These are phyloP conservation scores for Polytrichum commune DNA, from an alignment of 225 moss, liverwort and hornwort genomes.

Conservation along the genomic window DNA sequence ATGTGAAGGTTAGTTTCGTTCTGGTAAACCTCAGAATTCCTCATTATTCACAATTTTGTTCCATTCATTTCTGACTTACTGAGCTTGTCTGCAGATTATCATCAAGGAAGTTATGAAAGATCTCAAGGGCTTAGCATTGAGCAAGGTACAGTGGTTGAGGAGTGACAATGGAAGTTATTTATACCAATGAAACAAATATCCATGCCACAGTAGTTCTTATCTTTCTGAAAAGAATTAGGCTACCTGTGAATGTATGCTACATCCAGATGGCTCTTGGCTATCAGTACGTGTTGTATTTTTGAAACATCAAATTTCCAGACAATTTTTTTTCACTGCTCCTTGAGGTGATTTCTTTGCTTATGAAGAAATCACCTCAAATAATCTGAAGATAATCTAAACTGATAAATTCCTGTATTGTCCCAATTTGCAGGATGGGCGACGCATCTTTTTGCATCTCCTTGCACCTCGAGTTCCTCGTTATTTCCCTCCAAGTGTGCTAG, in stretches of 20 bases:
- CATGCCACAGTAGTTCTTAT: no score
- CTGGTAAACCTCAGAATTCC: no score
- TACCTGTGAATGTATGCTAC: no score
- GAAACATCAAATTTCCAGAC: neutral
- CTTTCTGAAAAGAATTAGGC: no score
- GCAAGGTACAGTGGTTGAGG: slow-evolving; percentile 54
- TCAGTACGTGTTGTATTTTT: no score
- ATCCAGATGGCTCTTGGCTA: no score
- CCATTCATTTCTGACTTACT: slow-evolving; percentile 3
- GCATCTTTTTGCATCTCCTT: slow-evolving; percentile 83
- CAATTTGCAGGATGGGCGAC: slow-evolving; percentile 67
- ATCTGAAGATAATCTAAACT: neutral
- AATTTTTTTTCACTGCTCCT: neutral
- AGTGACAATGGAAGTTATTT: no score
- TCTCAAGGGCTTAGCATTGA: slow-evolving; percentile 58
- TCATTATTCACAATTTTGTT: neutral
- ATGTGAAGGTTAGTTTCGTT: no score
- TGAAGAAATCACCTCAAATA: no score
- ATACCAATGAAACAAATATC: no score
- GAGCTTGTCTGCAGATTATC: slow-evolving; percentile 51
- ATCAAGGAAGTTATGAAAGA: slow-evolving; percentile 82
- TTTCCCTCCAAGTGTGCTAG: slow-evolving; percentile 73
- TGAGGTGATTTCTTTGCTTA: neutral
- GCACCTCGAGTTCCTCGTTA: slow-evolving; percentile 89
- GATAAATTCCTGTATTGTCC: neutral